These are phyloP conservation scores for Fusarium bulbicola DNA, from an alignment of 2,329 filamentous ascomycete genomes.

Conservation along the genomic window DNA sequence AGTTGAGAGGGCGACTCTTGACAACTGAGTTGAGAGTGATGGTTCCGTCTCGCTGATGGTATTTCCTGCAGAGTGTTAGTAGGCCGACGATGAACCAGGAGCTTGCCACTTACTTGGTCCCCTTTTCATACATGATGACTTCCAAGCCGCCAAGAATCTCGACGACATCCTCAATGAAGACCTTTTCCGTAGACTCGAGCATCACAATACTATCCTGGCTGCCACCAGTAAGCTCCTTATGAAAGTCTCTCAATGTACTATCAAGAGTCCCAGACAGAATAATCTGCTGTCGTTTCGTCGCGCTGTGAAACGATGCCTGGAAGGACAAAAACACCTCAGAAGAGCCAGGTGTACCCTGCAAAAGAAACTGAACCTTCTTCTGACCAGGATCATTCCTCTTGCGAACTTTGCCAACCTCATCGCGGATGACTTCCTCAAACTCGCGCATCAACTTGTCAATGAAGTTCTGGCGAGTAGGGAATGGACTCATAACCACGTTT, in stretches of 20 bases:
- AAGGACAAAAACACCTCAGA: slow-evolving; percentile 52
- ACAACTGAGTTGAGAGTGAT: slow-evolving; percentile 38
- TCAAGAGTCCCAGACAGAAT: slow-evolving; percentile 37
- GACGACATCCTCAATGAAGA: not conserved
- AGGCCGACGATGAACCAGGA: fast-evolving
- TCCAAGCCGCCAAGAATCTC: not conserved
- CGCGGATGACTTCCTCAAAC: slow-evolving; percentile 44
- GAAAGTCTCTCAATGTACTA: not conserved
- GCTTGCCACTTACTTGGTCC: not conserved
- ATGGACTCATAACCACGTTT: slow-evolving; percentile 60
- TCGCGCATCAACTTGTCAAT: slow-evolving; percentile 48
- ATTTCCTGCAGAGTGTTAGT: slow-evolving; percentile 1
- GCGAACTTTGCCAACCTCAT: slow-evolving; percentile 45
- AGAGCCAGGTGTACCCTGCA: slow-evolving; percentile 47
- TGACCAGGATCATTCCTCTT: slow-evolving; percentile 48
- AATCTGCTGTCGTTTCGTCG: slow-evolving; percentile 48
- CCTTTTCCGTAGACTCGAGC: slow-evolving; percentile 10
- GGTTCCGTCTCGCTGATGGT: slow-evolving; percentile 35
- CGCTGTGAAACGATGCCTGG: slow-evolving; percentile 50
- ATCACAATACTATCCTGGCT: slow-evolving; percentile 20
- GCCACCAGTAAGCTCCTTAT: not conserved
- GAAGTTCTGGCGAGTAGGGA: slow-evolving; percentile 52
- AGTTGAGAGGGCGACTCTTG: slow-evolving; percentile 50
- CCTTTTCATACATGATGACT: slow-evolving; percentile 8
- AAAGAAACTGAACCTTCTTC: slow-evolving; percentile 50